Base-by-base conservation (phyloP, 208 protist genomes). In the Crithidia bombi region DNA sequence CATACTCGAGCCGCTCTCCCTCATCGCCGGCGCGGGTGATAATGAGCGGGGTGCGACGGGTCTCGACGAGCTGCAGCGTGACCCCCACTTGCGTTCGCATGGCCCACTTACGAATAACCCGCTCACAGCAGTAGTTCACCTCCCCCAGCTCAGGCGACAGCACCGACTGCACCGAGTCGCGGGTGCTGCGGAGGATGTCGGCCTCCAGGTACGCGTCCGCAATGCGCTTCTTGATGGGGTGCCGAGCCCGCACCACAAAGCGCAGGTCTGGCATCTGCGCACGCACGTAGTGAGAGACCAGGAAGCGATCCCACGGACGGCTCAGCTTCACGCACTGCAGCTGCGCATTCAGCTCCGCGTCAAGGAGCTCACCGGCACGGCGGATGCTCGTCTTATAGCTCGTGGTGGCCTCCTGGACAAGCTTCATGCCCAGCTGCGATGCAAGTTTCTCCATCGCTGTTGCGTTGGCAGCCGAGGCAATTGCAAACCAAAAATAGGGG, bases 1-100 rank as follows among this genome's bases (percentile, higher is more conserved):
- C 92, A 54, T 97, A 97, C 83, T 97, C 89, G 7, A 97, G 79
- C 1, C 90, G 83, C 64, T 88, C 75, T 5, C 92, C 92, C 52
- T 97, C 89, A 36, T 95, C 90, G 0, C 92, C 89, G 5, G 79
- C 79, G 10, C 81, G 80, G 38, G 87, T 89, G 74, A 95, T 94
- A 62, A 97, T 94, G n/a, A 97, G 82, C 46, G 92, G 92, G 15
- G 92, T 97, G 47, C 92, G 92, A 14, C 84, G 85, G 15, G 92
- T 97, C 65, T 97, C 89, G 17, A 97, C 89, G 15, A 97, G 83
- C 69, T 85, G 81, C 62, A 91, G 76, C 41, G 79, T 90, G 14
- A 85, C 86, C 0, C 86, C 86, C 1, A 69, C 69, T 30, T 55
- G 59, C 6, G 82, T 87, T 14, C 74, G 70, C 73, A 79, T 87